Base-by-base conservation (phyloP, 805 yeast species). In the Cyberlindnera mississippiensis region DNA sequence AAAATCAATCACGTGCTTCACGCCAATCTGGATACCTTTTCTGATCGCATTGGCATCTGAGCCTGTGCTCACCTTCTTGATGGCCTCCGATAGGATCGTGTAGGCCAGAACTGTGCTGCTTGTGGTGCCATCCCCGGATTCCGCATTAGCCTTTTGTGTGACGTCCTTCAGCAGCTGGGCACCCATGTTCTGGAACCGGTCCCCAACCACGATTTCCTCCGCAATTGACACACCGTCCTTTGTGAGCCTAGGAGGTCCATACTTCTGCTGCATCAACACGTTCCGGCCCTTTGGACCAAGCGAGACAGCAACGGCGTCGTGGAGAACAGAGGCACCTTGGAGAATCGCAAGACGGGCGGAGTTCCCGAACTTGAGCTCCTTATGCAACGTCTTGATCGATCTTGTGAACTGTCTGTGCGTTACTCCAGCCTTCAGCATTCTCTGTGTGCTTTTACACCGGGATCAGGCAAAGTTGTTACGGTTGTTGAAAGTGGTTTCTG, bases 181-280 rank as follows among this genome's bases (percentile, higher is more conserved):
- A 46, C 99, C 99, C 74, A 93, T 74, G 69, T 91, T 91, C 73
- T 91, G 98, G 60, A 90, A 91, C 67, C 83, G 87, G 73, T 93
- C 95, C 63, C 83, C 71, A 53, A 93, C 72, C 32, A 78, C 76
- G 57, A 91, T 80, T 41, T 95, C 81, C 60, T 76, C 79, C 48
- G 99, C 99, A 46, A 91, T 97, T 35, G 98, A 88, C 39, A 89
- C 97, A 78, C 99, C 99, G 66, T 91, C 99, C 73, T 91, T 91
- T 68, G 99, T 91, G 75, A 91, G 91, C 74, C 91, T 91, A 57
- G 99, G 99, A 40, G 96, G 78, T 53, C 96, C 97, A 55, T 87
- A 93, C 50, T 87, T 84, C 72, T 93, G 99, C 72, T 91, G 98
- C 62, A 93, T 90, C 56, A 91, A 76, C 29, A 89, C 99, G 59